These are phyloP conservation scores for Tulasnella calospora DNA, from an alignment of 768 basidiomycete species.

Conservation along the genomic window DNA sequence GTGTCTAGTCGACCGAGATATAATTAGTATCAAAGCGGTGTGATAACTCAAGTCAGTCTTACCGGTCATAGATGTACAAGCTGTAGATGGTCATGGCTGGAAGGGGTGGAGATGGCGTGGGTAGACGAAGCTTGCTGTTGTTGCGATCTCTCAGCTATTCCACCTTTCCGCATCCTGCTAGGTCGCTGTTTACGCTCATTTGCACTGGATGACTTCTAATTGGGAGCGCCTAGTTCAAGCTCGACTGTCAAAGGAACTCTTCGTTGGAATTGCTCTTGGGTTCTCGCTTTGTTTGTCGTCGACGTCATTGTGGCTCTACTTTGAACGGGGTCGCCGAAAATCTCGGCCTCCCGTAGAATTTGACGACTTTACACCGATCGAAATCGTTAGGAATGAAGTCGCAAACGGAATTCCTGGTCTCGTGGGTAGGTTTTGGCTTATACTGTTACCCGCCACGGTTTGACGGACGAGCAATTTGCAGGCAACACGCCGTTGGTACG, in stretches of 20 bases:
- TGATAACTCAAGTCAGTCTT: conserved; percentile 15
- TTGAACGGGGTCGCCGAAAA: conserved; percentile 45
- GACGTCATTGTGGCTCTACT: conserved; percentile 55
- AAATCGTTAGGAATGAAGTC: conserved; percentile 47
- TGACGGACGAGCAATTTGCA: conserved; percentile 33
- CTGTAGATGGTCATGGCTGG: conserved; percentile 58
- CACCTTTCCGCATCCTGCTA: neutral
- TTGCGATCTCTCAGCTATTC: neutral
- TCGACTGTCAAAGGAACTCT: conserved; percentile 1
- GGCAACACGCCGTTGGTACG: conserved; percentile 92
- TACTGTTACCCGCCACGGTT: neutral
- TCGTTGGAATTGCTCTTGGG: conserved; percentile 59
- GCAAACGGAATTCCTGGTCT: conserved; percentile 4
- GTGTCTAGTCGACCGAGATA: conserved; percentile 51
- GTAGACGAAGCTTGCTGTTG: neutral
- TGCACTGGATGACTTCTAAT: neutral
- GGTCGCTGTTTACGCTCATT: neutral
- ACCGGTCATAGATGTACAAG: conserved; percentile 91
- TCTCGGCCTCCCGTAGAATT: conserved; percentile 25
- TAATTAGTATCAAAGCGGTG: too few relatives aligned
- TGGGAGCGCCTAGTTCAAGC: neutral
- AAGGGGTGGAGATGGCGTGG: neutral
- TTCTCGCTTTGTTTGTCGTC: conserved; percentile 70
- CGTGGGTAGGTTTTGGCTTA: conserved; percentile 13
- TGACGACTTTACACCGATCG: conserved; percentile 35